phyloP scores from a whole-genome alignment of 169 alveolate species.

The Plasmodium yoelii region DNA sequence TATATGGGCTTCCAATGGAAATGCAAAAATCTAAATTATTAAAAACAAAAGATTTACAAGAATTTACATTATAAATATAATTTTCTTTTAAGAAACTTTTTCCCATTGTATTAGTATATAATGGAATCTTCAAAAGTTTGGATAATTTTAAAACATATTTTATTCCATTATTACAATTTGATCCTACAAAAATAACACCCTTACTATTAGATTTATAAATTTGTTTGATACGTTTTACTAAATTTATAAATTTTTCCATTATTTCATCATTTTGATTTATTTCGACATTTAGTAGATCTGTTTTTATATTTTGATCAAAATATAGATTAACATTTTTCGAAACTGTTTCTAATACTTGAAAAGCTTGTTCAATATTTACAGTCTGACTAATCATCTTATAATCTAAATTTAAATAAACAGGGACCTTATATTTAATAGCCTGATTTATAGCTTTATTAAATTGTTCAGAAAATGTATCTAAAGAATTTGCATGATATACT shows the following conservation, averaged over 20 bases:
- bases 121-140: slow-evolving; percentile 32
- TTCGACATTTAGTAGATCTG: not conserved
- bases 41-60: slow-evolving; percentile 61
- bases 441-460: slow-evolving; percentile 5
- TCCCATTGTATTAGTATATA: slow-evolving; percentile 60
- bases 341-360: not conserved
- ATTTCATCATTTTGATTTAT: not conserved
- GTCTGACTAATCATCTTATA: slow-evolving; percentile 34
- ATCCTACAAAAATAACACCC: slow-evolving; percentile 69
- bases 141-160: slow-evolving; percentile 56
- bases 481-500: slow-evolving; percentile 39
- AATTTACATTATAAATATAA: slow-evolving; percentile 53
- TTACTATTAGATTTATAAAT: slow-evolving; percentile 40
- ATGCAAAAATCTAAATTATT: slow-evolving; percentile 60
- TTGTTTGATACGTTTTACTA: too few relatives aligned
- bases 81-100: slow-evolving; percentile 55
- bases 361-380: slow-evolving; percentile 25
- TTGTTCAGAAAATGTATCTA: slow-evolving; percentile 18
- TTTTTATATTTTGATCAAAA: not conserved
- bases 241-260: not conserved
- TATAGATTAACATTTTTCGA: slow-evolving; percentile 5
- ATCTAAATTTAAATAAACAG: slow-evolving; percentile 57
- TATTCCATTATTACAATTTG: slow-evolving; percentile 53
- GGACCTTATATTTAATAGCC: slow-evolving; percentile 6
- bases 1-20: slow-evolving; percentile 36